A percentile compares a stretch with the other conserved stretches of the same genome.
phyloP scores from a whole-genome alignment of 1,139 yeast species.

The Taiozyma sp. region DNA sequence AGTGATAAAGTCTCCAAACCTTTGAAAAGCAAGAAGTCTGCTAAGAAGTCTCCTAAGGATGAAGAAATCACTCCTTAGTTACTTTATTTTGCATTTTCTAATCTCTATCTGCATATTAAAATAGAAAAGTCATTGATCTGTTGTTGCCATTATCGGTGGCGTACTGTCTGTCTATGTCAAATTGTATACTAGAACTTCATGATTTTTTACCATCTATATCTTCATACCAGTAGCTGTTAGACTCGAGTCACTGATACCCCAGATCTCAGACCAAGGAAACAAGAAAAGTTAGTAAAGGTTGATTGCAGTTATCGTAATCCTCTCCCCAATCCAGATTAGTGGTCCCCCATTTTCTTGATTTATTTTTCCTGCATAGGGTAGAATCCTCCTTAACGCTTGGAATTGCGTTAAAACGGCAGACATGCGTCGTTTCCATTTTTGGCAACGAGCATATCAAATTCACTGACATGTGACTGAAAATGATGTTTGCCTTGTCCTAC shows the following conservation, averaged over 20 bases:
- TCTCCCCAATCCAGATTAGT: too few relatives aligned
- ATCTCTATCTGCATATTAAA: background rate
- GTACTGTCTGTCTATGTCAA: background rate
- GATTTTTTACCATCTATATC: background rate
- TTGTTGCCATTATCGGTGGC: background rate
- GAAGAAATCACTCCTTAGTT: background rate
- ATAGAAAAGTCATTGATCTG: background rate
- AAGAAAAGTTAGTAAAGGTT: too few relatives aligned
- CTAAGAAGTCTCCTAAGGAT: background rate
- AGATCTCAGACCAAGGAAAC: too few relatives aligned
- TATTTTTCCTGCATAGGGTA: too few relatives aligned
- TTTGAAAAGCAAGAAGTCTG: background rate
- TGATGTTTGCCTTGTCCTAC: too few relatives aligned
- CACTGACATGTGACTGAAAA: too few relatives aligned
- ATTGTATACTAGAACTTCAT: background rate
- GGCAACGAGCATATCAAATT: too few relatives aligned
- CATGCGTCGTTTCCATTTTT: too few relatives aligned
- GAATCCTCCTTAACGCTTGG: too few relatives aligned
- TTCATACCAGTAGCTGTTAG: background rate
- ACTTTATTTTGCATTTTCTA: background rate
- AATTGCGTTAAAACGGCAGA: too few relatives aligned
- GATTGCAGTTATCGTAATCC: too few relatives aligned
- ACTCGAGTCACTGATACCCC: background rate
- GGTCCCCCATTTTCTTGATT: too few relatives aligned
- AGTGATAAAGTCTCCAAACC: slow-evolving; percentile 5